Evolutionary conservation across 106 monocot species (phyloP).

Genomic region (Acanthochlamys bracteata): DNA sequence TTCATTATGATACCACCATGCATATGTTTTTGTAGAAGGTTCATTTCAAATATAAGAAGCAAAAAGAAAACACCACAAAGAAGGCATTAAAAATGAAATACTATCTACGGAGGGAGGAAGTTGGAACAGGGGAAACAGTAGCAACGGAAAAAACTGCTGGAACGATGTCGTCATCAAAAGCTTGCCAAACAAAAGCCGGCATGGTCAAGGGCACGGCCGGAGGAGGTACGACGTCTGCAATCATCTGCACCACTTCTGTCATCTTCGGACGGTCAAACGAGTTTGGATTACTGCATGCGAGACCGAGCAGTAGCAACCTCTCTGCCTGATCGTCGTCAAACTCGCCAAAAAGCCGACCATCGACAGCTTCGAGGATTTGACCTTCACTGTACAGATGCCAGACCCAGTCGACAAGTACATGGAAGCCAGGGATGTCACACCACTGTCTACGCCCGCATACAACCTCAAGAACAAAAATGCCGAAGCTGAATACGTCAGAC

Average conservation of each 20-base stretch:
- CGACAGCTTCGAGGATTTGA: slow-evolving; percentile 2
- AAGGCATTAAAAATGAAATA: no score
- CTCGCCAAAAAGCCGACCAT: neutral
- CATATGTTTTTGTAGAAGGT: no score
- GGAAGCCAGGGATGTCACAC: neutral
- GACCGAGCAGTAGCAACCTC: slow-evolving; percentile 6
- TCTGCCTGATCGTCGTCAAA: slow-evolving; percentile 2
- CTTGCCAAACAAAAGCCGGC: neutral
- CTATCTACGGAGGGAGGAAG: no score
- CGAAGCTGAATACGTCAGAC: slow-evolving; percentile 24
- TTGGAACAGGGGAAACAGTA: no score
- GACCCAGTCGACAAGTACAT: slow-evolving; percentile 10
- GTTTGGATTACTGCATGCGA: slow-evolving; percentile 7
- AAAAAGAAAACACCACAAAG: no score
- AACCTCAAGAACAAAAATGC: slow-evolving; percentile 12
- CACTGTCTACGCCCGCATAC: slow-evolving; percentile 14
- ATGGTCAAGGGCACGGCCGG: neutral
- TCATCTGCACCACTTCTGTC: neutral
- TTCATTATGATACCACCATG: no score
- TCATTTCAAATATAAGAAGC: no score
- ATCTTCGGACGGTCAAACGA: neutral
- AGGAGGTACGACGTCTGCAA: neutral
- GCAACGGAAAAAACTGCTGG: no score
- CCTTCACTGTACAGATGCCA: slow-evolving; percentile 19
- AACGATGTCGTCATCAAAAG: neutral